Evolutionary conservation across 805 yeast species (phyloP), one percentile per base, ranked within the genome.

Genomic region (Wickerhamiella azyma): DNA sequence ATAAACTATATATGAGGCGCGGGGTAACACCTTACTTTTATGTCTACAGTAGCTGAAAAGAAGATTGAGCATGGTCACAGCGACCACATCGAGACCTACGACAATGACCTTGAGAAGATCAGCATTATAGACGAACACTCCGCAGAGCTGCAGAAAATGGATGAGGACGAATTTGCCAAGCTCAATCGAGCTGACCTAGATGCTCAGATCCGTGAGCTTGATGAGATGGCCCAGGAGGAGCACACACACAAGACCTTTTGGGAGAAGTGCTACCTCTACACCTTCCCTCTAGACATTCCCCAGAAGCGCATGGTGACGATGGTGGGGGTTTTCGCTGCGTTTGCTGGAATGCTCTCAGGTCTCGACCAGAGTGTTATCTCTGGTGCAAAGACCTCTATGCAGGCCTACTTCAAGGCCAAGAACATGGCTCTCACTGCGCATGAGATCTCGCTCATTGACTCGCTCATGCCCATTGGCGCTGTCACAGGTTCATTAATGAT

Each of bases 401-500:
- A 30, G 33, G 33, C 33, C 33, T 30, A 30, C 33, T 30, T 30
- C n/a, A 7, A 3, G 8, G 14, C 11, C 11, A 58, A 59, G 2
- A 67, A 65, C 18, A 63, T 77, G 26, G 9, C 16, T 11, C 60
- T 77, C 40, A 53, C 65, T 13, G 46, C 63, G 3, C 62, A 66
- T 51, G 67, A 77, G 52, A 63, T 63, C 43, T 76, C 82, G 1
- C 65, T 77, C 50, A 71, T 77, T 17, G 67, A 75, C 30, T 66
- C 79, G 24, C 66, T 75, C 44, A 75, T 77, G 79, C 83, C 83
- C 11, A 60, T 78, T 39, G 83, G 83, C 52, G 83, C 80, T 26
- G 70, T 77, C 60, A 70, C 71, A 26, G 83, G 84, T 41, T 72
- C 79, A 47, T 63, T 78, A 33, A 55, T 75, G 46, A 67, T 78